Evolutionary conservation across 208 protist species (phyloP).

Genomic region (Leishmania lainsoni): DNA sequence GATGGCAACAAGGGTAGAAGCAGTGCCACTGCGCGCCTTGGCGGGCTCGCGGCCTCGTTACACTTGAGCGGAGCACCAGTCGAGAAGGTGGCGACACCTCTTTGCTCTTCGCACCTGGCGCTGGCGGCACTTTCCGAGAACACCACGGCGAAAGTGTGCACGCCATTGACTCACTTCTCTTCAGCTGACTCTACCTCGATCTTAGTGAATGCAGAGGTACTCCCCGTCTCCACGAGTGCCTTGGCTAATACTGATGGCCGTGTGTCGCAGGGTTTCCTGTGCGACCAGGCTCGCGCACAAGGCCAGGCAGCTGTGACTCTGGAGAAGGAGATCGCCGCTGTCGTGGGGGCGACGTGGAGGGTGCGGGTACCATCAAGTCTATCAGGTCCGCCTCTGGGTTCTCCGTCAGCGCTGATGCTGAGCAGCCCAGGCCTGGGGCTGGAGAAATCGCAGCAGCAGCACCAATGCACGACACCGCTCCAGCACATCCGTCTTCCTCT

Average conservation of each 20-base stretch:
- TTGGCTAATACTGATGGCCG: not conserved
- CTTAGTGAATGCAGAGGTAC: not conserved
- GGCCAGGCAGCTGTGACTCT: not conserved
- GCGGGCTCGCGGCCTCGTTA: not conserved
- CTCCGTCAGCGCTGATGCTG: not conserved
- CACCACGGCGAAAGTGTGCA: not conserved
- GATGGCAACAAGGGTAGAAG: not conserved
- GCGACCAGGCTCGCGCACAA: not conserved
- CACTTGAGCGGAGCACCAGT: not conserved
- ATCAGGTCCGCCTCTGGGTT: no score
- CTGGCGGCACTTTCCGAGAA: not conserved
- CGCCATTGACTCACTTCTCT: not conserved
- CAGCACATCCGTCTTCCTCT: constrained; percentile 32
- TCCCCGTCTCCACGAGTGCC: not conserved
- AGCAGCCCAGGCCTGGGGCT: not conserved
- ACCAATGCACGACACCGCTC: not conserved
- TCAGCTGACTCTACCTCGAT: not conserved
- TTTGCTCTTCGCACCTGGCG: not conserved
- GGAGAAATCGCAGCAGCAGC: not conserved
- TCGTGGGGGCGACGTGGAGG: not conserved
- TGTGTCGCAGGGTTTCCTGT: not conserved
- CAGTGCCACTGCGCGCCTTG: not conserved
- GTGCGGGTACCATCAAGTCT: constrained; percentile 6
- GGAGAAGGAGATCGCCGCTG: not conserved
- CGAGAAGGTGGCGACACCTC: not conserved